These are phyloP conservation scores for Aspergillus udagawae DNA, from an alignment of 2,329 filamentous ascomycete genomes.

Conservation along the genomic window DNA sequence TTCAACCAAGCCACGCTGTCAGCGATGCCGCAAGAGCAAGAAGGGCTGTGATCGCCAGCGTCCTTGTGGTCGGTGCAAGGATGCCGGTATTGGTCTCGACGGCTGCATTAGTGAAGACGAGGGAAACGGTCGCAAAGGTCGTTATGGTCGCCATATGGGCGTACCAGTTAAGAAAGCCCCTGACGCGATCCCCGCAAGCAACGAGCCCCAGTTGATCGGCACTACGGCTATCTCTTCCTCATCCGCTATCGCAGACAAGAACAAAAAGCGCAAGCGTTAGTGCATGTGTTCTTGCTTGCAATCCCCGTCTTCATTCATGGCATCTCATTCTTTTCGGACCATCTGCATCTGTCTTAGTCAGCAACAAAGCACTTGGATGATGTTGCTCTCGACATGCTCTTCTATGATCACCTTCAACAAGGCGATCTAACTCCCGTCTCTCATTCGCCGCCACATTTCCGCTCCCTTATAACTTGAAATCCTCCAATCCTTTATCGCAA, in stretches of 20 bases:
- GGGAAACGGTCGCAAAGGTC: conserved; percentile 91
- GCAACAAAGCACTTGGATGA: background rate
- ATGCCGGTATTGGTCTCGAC: conserved; percentile 88
- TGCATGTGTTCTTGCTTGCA: background rate
- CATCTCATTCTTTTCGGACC: background rate
- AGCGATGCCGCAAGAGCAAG: conserved; percentile 98
- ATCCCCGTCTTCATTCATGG: background rate
- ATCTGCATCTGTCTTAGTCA: background rate
- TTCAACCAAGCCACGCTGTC: conserved; percentile 93
- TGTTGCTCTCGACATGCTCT: background rate
- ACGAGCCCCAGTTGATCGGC: conserved; percentile 44
- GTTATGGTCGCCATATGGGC: conserved; percentile 72
- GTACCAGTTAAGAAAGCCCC: conserved; percentile 59
- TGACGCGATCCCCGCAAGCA: conserved; percentile 49
- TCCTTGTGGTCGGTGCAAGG: conserved; percentile 90
- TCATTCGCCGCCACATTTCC: conserved; percentile 5
- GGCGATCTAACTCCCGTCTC: conserved; percentile 3
- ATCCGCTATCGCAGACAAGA: conserved; percentile 51
- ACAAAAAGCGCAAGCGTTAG: conserved; percentile 66
- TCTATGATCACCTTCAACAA: background rate
- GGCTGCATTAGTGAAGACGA: conserved; percentile 97
- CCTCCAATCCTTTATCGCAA: conserved; percentile 1
- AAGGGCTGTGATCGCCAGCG: conserved; percentile 97
- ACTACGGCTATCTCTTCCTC: conserved; percentile 27
- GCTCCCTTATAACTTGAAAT: conserved; percentile 4